Base-by-base conservation (phyloP, 768 basidiomycete species). In the Cystobasidium tubakii region DNA sequence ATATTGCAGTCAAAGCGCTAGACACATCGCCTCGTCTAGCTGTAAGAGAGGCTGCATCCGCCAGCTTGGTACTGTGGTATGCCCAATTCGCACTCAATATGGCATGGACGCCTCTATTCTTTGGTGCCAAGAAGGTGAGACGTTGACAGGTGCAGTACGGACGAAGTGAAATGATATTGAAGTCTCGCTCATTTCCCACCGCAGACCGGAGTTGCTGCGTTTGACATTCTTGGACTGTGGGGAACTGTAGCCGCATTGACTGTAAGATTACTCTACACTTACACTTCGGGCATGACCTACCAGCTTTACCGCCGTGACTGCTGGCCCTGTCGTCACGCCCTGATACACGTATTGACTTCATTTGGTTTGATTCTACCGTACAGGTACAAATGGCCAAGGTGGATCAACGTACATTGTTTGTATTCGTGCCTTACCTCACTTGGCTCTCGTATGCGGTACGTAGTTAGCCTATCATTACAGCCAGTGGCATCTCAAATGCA, bases 41-140 rank as follows among this genome's bases (percentile, higher is more conserved):
- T 0, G 54, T 73, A 10, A 54, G 62, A 27, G n/a, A 31, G 3
- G 71, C 67, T 3, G 76, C 77, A 15, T 50, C 63, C 1, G 42
- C 27, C 21, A 75, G 76, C 12, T 13, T 78, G 63, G 71, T 74
- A 63, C 67, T 77, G 23, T 78, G 77, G 74, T 78, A 75, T 73
- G 53, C 34, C 1, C 76, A 77, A 33, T 77, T 76, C 43, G 76
- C 66, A 6, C 74, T 78, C 23, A 78, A 78, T 73, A 65, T 75
- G 53, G 63, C 64, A 1, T 78, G 77, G 77, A 77, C 77, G 15
- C 77, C 77, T 34, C 53, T 71, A 9, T 71, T 71, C 54, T 71
- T 71, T 25, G 69, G 69, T 53, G 50, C 54, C 15, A 55, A 60
- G 53, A 55, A 60, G 66, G 66, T 67, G 27, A 67, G 66, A 46